Evolutionary conservation across 495 filamentous ascomycete genomes (phyloP).

Genomic region (Penicillium pulvis): DNA sequence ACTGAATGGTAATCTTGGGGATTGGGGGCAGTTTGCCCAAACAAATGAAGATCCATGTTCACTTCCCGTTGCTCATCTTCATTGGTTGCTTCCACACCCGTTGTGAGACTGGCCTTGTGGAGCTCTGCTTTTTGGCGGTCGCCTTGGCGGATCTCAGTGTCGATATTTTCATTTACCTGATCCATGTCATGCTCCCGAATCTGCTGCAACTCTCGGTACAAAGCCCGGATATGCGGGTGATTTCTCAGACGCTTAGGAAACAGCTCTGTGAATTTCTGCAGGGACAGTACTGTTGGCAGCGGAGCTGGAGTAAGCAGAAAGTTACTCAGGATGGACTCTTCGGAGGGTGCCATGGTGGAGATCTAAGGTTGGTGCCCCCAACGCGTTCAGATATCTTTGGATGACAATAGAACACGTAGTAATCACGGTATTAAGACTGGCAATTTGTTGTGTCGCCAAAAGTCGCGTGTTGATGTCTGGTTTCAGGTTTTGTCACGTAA

Average conservation of each 20-base stretch:
- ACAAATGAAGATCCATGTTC: constrained; percentile 72
- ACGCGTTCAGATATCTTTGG: not conserved
- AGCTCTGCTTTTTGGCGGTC: constrained; percentile 63
- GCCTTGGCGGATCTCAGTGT: constrained; percentile 63
- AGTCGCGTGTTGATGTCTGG: constrained; percentile 1
- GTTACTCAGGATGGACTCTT: constrained; percentile 69
- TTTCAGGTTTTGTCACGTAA: not conserved
- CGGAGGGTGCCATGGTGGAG: constrained; percentile 65
- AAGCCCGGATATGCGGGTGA: constrained; percentile 68
- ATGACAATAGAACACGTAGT: not conserved
- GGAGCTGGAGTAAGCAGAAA: constrained; percentile 78
- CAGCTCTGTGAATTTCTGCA: constrained; percentile 72
- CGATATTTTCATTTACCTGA: constrained; percentile 66
- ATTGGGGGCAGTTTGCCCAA: constrained; percentile 54
- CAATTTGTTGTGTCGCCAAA: not conserved
- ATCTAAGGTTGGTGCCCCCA: not conserved
- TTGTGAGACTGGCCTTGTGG: constrained; percentile 53
- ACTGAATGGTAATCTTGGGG: constrained; percentile 57
- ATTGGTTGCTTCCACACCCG: constrained; percentile 53
- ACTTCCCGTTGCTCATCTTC: constrained; percentile 68
- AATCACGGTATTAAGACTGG: not conserved
- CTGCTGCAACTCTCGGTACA: constrained; percentile 81
- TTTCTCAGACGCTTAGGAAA: constrained; percentile 71
- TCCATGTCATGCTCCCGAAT: constrained; percentile 70
- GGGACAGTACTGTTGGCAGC: constrained; percentile 68